Conservation (phyloP, 2,329 filamentous ascomycete genomes). For the Paecilomyces dactylethromorphus region DNA sequence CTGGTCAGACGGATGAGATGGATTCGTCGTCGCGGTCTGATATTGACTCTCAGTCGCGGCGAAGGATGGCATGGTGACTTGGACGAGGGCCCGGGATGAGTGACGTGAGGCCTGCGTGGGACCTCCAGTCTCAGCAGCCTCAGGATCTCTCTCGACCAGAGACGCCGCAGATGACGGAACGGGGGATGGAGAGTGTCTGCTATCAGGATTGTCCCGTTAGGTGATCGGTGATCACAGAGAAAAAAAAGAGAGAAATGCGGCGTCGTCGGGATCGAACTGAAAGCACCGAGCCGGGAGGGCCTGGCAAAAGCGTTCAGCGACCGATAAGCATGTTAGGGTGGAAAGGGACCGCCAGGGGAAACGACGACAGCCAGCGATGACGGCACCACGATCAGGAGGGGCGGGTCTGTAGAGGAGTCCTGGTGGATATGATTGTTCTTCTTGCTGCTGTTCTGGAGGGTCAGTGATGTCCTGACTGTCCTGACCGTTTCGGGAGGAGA, state of each 20-base stretch:
- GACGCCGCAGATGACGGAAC: neutral
- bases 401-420: neutral
- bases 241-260: neutral
- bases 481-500: neutral
- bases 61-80: constrained; percentile 32
- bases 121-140: constrained; percentile 1
- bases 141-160: neutral
- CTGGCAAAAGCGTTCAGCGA: constrained; percentile 18
- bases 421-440: neutral
- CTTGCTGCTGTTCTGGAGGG: too few species aligned
- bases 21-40: constrained; percentile 24
- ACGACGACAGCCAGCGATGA: neutral
- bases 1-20: constrained; percentile 34
- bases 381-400: neutral
- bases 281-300: constrained; percentile 15
- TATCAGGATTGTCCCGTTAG: neutral
- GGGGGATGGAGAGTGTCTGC: neutral
- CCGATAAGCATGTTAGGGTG: constrained; percentile 18
- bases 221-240: neutral
- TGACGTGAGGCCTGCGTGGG: constrained; percentile 27
- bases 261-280: constrained; percentile 8
- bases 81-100: constrained; percentile 6
- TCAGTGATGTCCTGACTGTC: too few species aligned
- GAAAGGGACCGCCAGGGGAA: neutral
- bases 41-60: constrained; percentile 26